phyloP scores from a whole-genome alignment of 768 basidiomycete genomes.

The Crucibulum laeve region DNA sequence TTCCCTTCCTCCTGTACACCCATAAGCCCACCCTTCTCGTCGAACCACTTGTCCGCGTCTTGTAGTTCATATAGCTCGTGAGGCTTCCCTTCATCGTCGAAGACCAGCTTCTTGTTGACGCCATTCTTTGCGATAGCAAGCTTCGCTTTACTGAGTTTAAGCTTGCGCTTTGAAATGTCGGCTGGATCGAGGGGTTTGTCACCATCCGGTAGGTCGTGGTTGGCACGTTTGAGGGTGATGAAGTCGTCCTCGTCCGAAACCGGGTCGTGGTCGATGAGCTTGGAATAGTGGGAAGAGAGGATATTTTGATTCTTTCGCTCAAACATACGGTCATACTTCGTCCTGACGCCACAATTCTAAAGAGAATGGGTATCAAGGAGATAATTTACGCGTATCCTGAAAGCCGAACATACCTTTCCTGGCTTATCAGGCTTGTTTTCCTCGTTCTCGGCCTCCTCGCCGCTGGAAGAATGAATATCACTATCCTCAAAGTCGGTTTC shows the following conservation, averaged over 20 bases:
- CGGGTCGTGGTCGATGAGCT: constrained; percentile 71
- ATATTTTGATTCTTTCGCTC: constrained; percentile 93
- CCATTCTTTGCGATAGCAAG: constrained; percentile 66
- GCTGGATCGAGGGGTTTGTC: constrained; percentile 25
- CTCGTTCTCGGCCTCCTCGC: constrained; percentile 18
- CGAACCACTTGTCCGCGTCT: constrained; percentile 67
- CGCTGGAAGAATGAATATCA: constrained; percentile 16
- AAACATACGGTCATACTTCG: constrained; percentile 98
- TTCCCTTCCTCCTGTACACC: constrained; percentile 64
- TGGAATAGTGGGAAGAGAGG: constrained; percentile 84
- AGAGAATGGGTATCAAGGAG: neutral
- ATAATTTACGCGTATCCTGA: too few species aligned
- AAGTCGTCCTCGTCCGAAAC: constrained; percentile 69
- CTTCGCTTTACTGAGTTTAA: constrained; percentile 69
- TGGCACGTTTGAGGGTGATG: constrained; percentile 87
- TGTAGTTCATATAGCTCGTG: constrained; percentile 84
- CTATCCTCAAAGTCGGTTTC: constrained; percentile 12
- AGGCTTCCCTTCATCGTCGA: constrained; percentile 82
- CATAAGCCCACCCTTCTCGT: constrained; percentile 56
- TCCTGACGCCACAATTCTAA: constrained; percentile 53
- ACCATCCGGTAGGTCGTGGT: constrained; percentile 63
- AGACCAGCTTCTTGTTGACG: constrained; percentile 70
- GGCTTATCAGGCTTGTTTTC: constrained; percentile 11
- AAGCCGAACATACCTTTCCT: neutral
- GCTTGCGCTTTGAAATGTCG: constrained; percentile 84